Percentiles rank a stretch among this genome's conserved stretches.
Conservation (phyloP, 108 stramenopile genomes). For the Thalassiosira profunda region DNA sequence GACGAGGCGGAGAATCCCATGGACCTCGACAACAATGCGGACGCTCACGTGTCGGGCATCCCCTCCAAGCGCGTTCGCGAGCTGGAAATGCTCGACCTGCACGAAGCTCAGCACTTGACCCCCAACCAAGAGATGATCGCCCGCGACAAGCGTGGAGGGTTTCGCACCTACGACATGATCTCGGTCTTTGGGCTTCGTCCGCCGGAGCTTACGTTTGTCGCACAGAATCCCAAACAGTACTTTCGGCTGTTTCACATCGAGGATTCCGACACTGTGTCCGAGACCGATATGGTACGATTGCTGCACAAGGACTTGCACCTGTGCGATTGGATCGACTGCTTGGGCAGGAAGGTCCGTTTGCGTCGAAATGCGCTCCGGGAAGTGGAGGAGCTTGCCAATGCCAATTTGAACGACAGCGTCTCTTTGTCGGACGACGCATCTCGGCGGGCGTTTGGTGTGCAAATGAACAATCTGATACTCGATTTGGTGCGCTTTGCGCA, state of each 20-base stretch:
- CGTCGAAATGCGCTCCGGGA: background rate
- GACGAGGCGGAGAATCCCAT: slow-evolving; percentile 7
- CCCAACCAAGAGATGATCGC: slow-evolving; percentile 1
- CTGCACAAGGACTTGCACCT: background rate
- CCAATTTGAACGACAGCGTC: background rate
- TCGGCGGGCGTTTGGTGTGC: too few species aligned
- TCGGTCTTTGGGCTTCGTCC: slow-evolving; percentile 25
- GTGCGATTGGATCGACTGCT: slow-evolving; percentile 7
- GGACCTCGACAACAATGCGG: background rate
- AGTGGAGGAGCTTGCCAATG: background rate
- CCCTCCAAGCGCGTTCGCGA: background rate
- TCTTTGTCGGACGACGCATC: too few species aligned
- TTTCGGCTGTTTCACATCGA: slow-evolving; percentile 5
- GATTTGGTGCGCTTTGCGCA: too few species aligned
- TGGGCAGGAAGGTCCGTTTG: background rate
- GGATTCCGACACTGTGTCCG: background rate
- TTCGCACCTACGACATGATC: slow-evolving; percentile 6
- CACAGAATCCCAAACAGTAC: slow-evolving; percentile 5
- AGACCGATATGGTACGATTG: background rate
- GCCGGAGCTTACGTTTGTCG: slow-evolving; percentile 1
- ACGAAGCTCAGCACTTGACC: slow-evolving; percentile 2
- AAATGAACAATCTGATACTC: too few species aligned
- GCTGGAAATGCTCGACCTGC: too few species aligned
- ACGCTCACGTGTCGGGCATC: background rate
- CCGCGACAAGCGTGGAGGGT: background rate